Conservation (phyloP, 2,329 filamentous ascomycete genomes). For the Reticulascus tulasneorum region DNA sequence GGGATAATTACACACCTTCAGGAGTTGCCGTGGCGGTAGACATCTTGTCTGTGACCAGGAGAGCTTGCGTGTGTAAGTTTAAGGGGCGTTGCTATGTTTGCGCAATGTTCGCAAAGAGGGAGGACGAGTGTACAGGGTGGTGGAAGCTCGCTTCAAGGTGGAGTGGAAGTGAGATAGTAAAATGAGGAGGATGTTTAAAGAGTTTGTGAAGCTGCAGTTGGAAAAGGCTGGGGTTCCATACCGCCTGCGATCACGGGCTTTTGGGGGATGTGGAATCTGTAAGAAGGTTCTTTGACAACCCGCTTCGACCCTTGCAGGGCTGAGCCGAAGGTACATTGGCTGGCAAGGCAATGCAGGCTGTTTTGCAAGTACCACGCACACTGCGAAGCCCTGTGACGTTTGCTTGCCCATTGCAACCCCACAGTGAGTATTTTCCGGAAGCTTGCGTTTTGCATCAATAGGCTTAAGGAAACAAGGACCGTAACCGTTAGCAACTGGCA, state of each 20-base stretch:
- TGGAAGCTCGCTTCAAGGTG: too few species aligned
- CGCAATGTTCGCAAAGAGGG: too few species aligned
- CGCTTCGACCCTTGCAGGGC: conserved; percentile 14
- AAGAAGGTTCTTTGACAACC: conserved; percentile 11
- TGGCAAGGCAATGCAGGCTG: too few species aligned
- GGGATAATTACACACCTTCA: conserved; percentile 39
- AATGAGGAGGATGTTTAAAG: conserved; percentile 5
- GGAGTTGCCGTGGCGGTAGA: conserved; percentile 27
- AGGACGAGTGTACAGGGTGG: too few species aligned
- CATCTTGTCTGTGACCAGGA: conserved; percentile 17
- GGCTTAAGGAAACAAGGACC: too few species aligned
- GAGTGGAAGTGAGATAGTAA: too few species aligned
- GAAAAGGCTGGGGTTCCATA: conserved; percentile 14
- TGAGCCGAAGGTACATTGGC: conserved; percentile 7
- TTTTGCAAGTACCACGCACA: too few species aligned
- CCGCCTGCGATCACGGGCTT: conserved; percentile 13
- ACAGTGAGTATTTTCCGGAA: too few species aligned
- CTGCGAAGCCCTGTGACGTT: neutral
- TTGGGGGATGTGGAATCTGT: conserved; percentile 14
- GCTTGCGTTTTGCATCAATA: too few species aligned
- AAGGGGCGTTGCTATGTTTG: neutral
- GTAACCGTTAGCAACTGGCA: too few species aligned
- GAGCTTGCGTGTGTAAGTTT: neutral
- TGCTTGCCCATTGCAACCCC: too few species aligned
- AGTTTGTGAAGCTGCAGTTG: conserved; percentile 11